Conservation (phyloP, 2,329 filamentous ascomycete genomes). For the Cephalotrichum gorgonifer region DNA sequence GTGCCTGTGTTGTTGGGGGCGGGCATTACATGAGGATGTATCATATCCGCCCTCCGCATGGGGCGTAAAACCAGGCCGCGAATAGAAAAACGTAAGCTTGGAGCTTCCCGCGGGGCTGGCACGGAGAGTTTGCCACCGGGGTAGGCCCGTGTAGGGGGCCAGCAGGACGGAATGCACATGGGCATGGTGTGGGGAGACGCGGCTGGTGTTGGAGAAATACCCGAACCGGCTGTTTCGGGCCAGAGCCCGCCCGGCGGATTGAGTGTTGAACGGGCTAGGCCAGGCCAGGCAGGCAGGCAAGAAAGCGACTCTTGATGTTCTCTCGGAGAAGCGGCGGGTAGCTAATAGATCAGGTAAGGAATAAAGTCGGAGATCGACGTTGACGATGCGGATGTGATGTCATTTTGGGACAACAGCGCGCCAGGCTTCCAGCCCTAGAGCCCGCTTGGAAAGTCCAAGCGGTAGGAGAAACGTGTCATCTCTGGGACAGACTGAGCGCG, state of each 20-base stretch:
- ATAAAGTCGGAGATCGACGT: too few relatives aligned
- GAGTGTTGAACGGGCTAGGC: background rate
- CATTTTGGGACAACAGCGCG: too few relatives aligned
- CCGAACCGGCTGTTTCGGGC: constrained; percentile 12
- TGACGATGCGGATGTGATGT: too few relatives aligned
- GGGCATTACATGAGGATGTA: background rate
- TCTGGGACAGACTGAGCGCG: too few relatives aligned
- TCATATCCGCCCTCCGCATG: background rate
- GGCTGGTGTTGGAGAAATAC: constrained; percentile 9
- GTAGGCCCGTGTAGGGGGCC: background rate
- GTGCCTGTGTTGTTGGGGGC: background rate
- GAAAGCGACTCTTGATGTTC: too few relatives aligned
- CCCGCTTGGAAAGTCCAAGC: too few relatives aligned
- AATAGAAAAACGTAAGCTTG: background rate
- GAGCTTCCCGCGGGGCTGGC: background rate
- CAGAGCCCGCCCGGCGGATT: background rate
- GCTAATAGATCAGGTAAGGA: too few relatives aligned
- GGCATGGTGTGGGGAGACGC: background rate
- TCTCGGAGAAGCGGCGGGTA: too few relatives aligned
- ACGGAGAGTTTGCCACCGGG: background rate
- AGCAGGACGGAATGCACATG: background rate
- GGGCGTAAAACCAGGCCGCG: background rate
- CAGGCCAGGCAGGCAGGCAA: background rate
- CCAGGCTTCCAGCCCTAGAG: too few relatives aligned
- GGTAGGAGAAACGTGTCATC: too few relatives aligned